Base-by-base conservation (phyloP, 345 rosid genomes). In the Mercurialis annua region DNA sequence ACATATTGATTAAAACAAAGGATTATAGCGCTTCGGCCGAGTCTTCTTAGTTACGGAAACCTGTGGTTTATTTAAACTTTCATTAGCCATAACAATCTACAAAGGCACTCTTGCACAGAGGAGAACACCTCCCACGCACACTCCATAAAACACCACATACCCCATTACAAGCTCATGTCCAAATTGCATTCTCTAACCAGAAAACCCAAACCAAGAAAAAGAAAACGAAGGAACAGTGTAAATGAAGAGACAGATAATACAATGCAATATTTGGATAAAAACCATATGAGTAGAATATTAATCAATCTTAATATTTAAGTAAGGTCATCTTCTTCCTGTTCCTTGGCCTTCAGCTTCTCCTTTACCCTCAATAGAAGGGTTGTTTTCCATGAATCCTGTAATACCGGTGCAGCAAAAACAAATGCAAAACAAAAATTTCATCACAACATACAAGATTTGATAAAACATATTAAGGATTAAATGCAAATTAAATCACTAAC, bases 361-460 rank as follows among this genome's bases (percentile, higher is more conserved):
- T 95, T 95, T 78, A 95, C 98, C 79, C 99, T 84, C 85, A 91
- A 75, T 59, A 95, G 76, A 73, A 92, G 87, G 18, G 96, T 90
- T 14, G 99, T 95, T 89, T 95, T 95, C 97, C 98, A 92, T 5
- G 97, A 72, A 73, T 92, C 99, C 98, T 95, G 71, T 27, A 27
- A 17, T 4, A n/a, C 2, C 23, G 11, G 9, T 10, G 21, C 9
- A 4, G 26, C 0, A 5, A 50, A 50, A n/a, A 7, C 27, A 50
- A 12, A n/a, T 50, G 61, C 6, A 10, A 6, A 57, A 57, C 14
- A 10, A 36, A 16, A 57, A 15, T 27, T 31, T 57, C 38, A 57
- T 11, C 44, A 52, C 47, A 54, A 59, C 17, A 48, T 36, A n/a
- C 40, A 36, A 36, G 4, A 36, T 36, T n/a, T 36, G 40, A 36